Evolutionary conservation across 1,139 yeast species (phyloP).

Genomic region (Yueomyces sp.): DNA sequence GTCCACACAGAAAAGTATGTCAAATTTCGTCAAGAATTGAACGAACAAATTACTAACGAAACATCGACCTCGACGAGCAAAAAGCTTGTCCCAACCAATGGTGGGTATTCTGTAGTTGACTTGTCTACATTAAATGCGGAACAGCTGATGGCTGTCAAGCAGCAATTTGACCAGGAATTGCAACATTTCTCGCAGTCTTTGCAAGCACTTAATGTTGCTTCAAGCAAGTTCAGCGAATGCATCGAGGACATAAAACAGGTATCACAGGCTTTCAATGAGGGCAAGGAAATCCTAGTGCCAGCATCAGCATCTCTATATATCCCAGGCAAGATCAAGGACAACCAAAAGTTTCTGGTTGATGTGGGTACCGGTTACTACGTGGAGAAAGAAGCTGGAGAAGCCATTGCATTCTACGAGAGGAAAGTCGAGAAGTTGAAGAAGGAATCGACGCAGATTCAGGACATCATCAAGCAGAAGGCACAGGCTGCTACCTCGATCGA

Average conservation of each 20-base stretch:
- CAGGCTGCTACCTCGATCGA: conserved; percentile 22
- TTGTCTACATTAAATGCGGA: conserved; percentile 63
- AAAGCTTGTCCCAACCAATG: too few relatives aligned
- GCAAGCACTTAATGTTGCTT: conserved; percentile 77
- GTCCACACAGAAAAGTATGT: too few relatives aligned
- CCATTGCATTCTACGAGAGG: conserved; percentile 58
- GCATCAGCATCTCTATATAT: conserved; percentile 80
- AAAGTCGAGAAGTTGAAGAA: conserved; percentile 62
- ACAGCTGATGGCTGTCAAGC: conserved; percentile 74
- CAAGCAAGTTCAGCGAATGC: conserved; percentile 73
- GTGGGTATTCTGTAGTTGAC: conserved; percentile 29
- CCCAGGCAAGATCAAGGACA: conserved; percentile 62
- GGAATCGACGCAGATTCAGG: conserved; percentile 64
- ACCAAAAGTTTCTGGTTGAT: conserved; percentile 71
- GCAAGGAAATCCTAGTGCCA: conserved; percentile 61
- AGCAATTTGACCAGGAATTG: conserved; percentile 73
- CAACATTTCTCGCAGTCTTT: conserved; percentile 77
- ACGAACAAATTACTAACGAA: too few relatives aligned
- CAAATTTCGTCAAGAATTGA: too few relatives aligned
- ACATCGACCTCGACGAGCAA: too few relatives aligned
- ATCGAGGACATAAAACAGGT: conserved; percentile 53
- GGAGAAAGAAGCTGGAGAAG: conserved; percentile 60
- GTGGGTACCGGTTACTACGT: conserved; percentile 94
- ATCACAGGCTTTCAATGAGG: conserved; percentile 32
- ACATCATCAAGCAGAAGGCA: conserved; percentile 53